Base-by-base conservation (phyloP, 768 basidiomycete species). In the Collybiopsis confluens region DNA sequence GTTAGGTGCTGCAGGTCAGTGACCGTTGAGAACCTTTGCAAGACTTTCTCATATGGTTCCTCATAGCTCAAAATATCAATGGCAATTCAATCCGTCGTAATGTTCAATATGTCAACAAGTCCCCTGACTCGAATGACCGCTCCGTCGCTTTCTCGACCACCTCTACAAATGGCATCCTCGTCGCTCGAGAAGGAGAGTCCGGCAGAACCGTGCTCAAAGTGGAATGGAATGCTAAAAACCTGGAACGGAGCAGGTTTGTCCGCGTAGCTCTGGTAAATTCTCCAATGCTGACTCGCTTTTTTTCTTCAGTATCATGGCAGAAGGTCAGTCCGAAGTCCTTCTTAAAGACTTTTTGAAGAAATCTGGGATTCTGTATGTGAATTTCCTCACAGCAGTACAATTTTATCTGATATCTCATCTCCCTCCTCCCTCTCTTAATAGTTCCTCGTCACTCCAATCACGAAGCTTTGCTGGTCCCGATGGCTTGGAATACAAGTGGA, bases 401-500 rank as follows among this genome's bases (percentile, higher is more conserved):
- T 13, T 33, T 33, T 33, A 33, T 33, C 30, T 13, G 16, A 40
- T 13, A 33, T 6, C 30, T 13, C 30, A 33, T 13, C 13, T 13
- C 5, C 5, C 30, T 33, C 30, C 5, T 33, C 13, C 30, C 30
- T 33, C 13, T 13, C 30, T 13, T 13, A 13, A 33, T 13, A 33
- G 30, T 33, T 33, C 30, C 30, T 33, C 30, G 30, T 6, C 30
- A 33, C 30, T 33, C 30, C 30, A 33, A 33, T 33, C 30, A 33
- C 20, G 49, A 20, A n/a, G n/a, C n/a, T 58, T 58, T 23, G 20
- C 30, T 18, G 57, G 48, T n/a, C 57, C 57, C 13, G 54, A 58
- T 20, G 54, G 54, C 8, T 23, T 55, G 13, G 57, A 58, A 23
- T 58, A 58, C 36, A 58, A 58, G 45, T 58, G 57, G 57, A 58